Percentiles rank a stretch among this genome's conserved stretches.
These are phyloP conservation scores for Backusella psychrophila DNA, from an alignment of 192 early-diverging fungal genomes.

Conservation along the genomic window DNA sequence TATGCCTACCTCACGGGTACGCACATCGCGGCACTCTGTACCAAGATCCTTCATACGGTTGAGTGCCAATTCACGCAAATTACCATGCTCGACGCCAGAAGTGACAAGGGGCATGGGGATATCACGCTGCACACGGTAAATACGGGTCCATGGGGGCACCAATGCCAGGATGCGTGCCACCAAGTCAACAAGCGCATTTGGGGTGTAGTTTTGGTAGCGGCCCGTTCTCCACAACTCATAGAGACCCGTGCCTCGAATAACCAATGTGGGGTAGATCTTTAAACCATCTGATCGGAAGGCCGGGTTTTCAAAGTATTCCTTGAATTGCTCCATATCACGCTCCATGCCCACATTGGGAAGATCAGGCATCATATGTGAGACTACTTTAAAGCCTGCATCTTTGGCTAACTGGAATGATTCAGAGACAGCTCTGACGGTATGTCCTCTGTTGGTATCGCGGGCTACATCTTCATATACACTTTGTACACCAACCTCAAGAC, in stretches of 20 bases:
- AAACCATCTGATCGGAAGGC: slow-evolving; percentile 98
- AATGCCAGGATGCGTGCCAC: slow-evolving; percentile 93
- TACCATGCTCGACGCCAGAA: slow-evolving; percentile 98
- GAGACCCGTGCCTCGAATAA: slow-evolving; percentile 97
- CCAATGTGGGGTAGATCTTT: slow-evolving; percentile 98
- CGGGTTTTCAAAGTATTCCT: slow-evolving; percentile 98
- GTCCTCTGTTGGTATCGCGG: slow-evolving; percentile 96
- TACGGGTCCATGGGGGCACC: slow-evolving; percentile 98
- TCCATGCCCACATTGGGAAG: slow-evolving; percentile 99
- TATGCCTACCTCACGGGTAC: slow-evolving; percentile 98
- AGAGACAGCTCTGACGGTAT: slow-evolving; percentile 96
- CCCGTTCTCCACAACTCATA: slow-evolving; percentile 99
- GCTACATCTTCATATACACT: slow-evolving; percentile 99
- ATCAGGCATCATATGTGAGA: slow-evolving; percentile 99
- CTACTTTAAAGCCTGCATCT: slow-evolving; percentile 98
- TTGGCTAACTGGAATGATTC: slow-evolving; percentile 98
- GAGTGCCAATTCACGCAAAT: slow-evolving; percentile 92
- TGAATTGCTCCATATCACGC: slow-evolving; percentile 98
- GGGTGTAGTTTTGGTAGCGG: slow-evolving; percentile 96
- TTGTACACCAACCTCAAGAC: slow-evolving; percentile 98
- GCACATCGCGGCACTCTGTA: slow-evolving; percentile 93
- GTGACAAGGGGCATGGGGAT: slow-evolving; percentile 99
- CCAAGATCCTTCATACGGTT: slow-evolving; percentile 97
- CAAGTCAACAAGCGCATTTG: slow-evolving; percentile 93
- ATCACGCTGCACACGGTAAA: slow-evolving; percentile 98